Evolutionary conservation across 1,139 yeast genomes (phyloP), one percentile per base, ranked within the genome.

Genomic region (Geotrichum carabidarum): DNA sequence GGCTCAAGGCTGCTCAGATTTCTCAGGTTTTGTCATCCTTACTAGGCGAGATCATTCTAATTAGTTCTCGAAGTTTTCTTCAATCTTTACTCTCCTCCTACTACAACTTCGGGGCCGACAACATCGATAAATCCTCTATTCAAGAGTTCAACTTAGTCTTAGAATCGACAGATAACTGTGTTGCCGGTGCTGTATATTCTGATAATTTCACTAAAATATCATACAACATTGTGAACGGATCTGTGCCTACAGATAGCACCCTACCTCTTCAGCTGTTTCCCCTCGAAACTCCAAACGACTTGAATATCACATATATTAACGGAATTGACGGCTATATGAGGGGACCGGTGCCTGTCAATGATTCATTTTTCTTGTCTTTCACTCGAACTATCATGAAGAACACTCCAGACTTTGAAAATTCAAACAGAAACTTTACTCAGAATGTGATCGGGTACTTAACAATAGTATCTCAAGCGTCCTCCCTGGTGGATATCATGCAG

Each of bases 1-100:
- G 87, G 64, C 74, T 89, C 59, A 88, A 87, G 66, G 80, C 91
- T 0, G 81, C 93, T 0, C 96, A 90, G 68, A 77, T 89, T 18
- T 77, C 78, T 52, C 96, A 88, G 69, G 80, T 81, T 37, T 70
- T 88, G 54, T 78, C 79, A 57, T 78, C 76, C 56, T 72, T 83
- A 44, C 81, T 80, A 64, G 88, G 84, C 63, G 95, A 88, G 64
- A 78, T 63, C 14, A 58, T 66, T 15, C 57, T 65, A 9, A 50
- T 69, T 18, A 59, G 69, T 8, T 60, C 65, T 8, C 58, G 71
- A 5, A 54, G 57, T 17, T 67, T 66, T 17, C 54, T 70, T 4
- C 70, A 67, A 48, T 58, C 61, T n/a, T 54, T 69, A 18, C 56
- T 67, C 53, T 57, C 62, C 9, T 57, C 61, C 18, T 60, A 56